phyloP scores from a whole-genome alignment of 2,329 filamentous ascomycete species.

The Aspergillus melleus region DNA sequence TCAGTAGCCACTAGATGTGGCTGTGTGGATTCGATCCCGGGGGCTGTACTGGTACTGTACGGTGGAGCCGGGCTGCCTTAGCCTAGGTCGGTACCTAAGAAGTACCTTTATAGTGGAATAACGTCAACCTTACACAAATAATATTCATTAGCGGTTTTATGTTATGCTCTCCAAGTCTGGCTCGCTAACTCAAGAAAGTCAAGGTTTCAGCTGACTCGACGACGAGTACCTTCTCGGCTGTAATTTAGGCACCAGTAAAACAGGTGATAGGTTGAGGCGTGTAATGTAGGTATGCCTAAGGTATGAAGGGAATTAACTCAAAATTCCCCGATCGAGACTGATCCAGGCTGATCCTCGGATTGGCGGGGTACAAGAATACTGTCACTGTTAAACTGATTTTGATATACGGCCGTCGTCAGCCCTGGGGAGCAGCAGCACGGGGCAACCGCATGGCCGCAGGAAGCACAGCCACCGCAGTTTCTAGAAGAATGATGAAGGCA shows the following conservation, averaged over 20 bases:
- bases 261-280: neutral
- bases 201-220: neutral
- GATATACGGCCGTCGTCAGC: neutral
- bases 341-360: neutral
- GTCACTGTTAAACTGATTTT: neutral
- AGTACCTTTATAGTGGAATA: neutral
- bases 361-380: neutral
- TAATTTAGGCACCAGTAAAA: neutral
- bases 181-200: neutral
- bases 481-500: neutral
- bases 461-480: neutral
- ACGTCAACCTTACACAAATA: neutral
- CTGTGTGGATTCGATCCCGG: neutral
- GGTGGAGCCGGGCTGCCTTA: neutral
- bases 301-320: neutral
- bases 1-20: neutral
- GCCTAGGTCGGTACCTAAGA: neutral
- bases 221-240: neutral
- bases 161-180: neutral
- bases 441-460: neutral
- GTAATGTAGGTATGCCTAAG: neutral
- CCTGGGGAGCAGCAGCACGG: neutral
- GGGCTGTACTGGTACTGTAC: neutral
- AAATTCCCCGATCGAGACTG: conserved; percentile 3
- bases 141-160: neutral